Base-by-base conservation (phyloP, 2,329 filamentous ascomycete genomes). In the Phialocephala sp. region DNA sequence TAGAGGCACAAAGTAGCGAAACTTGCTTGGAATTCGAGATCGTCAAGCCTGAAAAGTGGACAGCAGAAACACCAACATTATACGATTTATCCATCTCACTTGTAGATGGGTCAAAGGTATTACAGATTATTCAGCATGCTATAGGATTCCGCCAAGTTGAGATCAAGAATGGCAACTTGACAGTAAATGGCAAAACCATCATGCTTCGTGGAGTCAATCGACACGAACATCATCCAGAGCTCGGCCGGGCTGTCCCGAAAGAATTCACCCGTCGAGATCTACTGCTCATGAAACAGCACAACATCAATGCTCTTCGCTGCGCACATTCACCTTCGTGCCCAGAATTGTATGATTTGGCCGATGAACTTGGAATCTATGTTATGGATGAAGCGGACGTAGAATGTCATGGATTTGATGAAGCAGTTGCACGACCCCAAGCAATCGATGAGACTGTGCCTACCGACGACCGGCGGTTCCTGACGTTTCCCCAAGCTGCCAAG, bases 271-370 rank as follows among this genome's bases (percentile, higher is more conserved):
- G 81, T 54, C 75, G 78, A 22, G 85, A 87, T 68, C 76, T 87
- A 3, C 64, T 84, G 14, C 75, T 82, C 3, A 87, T 87, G 85
- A 83, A 84, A 72, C 73, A 78, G 59, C 76, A 85, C 76, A 90
- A 91, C 69, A 84, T 92, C 77, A 92, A 92, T 68, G 87, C 89
- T 0, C 81, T 92, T 5, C 86, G 90, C 0, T 89, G 85, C 60
- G 89, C 85, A 1, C 90, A 92, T 73, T 88, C 92, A 66, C 87
- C 88, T 0, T 87, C 86, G n/a, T 83, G 90, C 69, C 83, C 85
- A 0, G 79, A 80, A 2, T 72, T 91, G 1, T 85, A 87, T 37
- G 85, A 87, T 59, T 77, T 90, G 1, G 85, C 85, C 6, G 87
- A 90, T 68, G 86, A 90, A 74, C 80, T 90, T n/a, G 88, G 88